These are phyloP conservation scores for Hyphodiscus sp. DNA, from an alignment of 2,329 filamentous ascomycete genomes.

Conservation along the genomic window DNA sequence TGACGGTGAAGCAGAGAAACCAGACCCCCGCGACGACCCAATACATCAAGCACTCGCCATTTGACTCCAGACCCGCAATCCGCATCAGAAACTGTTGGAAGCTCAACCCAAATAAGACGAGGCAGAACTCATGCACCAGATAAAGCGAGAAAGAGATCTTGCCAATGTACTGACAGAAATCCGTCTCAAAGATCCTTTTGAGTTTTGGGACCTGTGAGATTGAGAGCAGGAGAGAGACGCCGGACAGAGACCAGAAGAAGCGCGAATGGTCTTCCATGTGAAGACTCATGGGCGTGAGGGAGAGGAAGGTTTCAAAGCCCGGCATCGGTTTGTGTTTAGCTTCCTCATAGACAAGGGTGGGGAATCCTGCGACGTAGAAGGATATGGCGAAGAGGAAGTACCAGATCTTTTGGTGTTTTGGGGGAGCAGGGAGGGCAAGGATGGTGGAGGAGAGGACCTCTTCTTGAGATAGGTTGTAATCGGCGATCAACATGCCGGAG, in stretches of 20 bases:
- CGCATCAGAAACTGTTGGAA: conserved; percentile 11
- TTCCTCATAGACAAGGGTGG: conserved; percentile 9
- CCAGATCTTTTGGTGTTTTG: conserved; percentile 6
- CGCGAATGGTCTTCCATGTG: conserved; percentile 18
- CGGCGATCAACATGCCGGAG: conserved; percentile 20
- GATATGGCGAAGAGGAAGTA: conserved; percentile 7
- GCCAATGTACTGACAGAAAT: conserved; percentile 47
- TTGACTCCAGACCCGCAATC: conserved; percentile 4
- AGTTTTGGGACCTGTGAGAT: conserved; percentile 31
- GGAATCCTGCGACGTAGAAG: conserved; percentile 22
- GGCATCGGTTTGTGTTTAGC: conserved; percentile 16
- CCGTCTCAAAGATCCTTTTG: conserved; percentile 39
- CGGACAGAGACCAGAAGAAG: conserved; percentile 22
- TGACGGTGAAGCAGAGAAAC: conserved; percentile 27
- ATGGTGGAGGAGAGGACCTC: conserved; percentile 1
- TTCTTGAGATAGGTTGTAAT: conserved; percentile 19
- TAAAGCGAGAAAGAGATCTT: conserved; percentile 49
- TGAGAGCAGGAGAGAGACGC: conserved; percentile 15
- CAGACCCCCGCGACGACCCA: conserved; percentile 17
- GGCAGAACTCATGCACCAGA: conserved; percentile 37
- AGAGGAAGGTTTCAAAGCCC: conserved; percentile 16
- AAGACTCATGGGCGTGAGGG: conserved; percentile 13
- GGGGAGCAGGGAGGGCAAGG: background rate
- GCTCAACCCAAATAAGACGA: conserved; percentile 27
- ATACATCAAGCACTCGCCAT: conserved; percentile 5